Evolutionary conservation across 192 early-diverging fungal genomes (phyloP), one percentile per base, ranked within the genome.

Genomic region (Lobosporangium transversale): DNA sequence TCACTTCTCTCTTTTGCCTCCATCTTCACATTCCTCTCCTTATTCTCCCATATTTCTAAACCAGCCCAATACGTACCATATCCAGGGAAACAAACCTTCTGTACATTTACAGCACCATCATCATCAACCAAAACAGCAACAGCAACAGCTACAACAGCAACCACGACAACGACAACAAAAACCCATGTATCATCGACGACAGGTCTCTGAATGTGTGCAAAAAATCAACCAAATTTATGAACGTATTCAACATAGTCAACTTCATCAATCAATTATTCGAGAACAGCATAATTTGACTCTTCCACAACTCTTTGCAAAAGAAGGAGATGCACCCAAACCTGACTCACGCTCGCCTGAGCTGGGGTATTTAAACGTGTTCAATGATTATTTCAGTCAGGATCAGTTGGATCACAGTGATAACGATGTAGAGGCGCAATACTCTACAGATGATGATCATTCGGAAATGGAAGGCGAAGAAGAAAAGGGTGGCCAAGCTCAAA

Each of bases 281-380:
- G 10, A 45, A 15, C 30, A 8, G 32, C 44, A 49, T 29, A 49
- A 31, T 27, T 29, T 48, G 23, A 17, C 21, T 42, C n/a, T 11
- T 18, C 30, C 37, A 29, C 48, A 48, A 0, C 2, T n/a, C 9
- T 37, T 15, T 11, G 51, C 26, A 3, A 14, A 20, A 10, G 15
- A 54, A 14, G 29, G 26, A n/a, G n/a, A n/a, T 44, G 57, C 49
- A n/a, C 26, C 24, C 20, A 35, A 32, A 44, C 30, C 15, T 56
- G 50, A 30, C 4, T 27, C 53, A 5, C 64, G 35, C 30, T 51
- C 66, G 6, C 67, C 54, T 14, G 47, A 58, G 7, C 54, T 49
- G 7, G 62, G 61, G 43, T 74, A 65, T 33, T 26, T 65, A 31
- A 56, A 74, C 3, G 50, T 56, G 30, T 21, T 74, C 27, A 47